A percentile compares a stretch with the other conserved stretches of the same genome.
Conservation (phyloP, 768 basidiomycete genomes). For the Tulasnella sp. region DNA sequence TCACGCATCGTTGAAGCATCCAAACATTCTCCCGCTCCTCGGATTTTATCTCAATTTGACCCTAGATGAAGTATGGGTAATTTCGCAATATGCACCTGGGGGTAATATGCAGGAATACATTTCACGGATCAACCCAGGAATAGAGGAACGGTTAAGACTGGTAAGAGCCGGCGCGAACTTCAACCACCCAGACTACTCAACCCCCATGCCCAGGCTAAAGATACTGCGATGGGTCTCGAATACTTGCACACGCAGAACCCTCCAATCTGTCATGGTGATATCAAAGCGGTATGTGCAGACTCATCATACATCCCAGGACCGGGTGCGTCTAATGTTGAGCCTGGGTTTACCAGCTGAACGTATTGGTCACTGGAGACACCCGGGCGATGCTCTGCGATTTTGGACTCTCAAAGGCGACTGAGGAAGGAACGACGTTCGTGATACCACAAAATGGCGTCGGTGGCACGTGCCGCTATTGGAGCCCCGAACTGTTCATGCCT, state of each 20-base stretch:
- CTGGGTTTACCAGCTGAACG: constrained; percentile 2
- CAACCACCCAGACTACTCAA: not conserved
- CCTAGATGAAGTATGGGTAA: not conserved
- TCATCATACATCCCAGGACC: too few relatives aligned
- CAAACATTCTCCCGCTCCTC: constrained; percentile 1
- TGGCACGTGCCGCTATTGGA: too few relatives aligned
- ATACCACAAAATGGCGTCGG: too few relatives aligned
- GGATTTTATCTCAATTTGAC: constrained; percentile 1
- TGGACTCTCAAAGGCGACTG: too few relatives aligned
- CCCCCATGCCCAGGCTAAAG: not conserved
- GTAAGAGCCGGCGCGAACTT: not conserved
- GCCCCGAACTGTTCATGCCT: too few relatives aligned
- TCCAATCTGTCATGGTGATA: constrained; percentile 4
- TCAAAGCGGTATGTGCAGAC: not conserved
- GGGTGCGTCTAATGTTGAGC: too few relatives aligned
- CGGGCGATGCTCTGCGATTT: constrained; percentile 12
- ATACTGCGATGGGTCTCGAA: not conserved
- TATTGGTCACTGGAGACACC: not conserved
- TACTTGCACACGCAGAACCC: not conserved
- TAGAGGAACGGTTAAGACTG: not conserved
- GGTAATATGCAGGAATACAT: not conserved
- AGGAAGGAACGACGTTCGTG: too few relatives aligned
- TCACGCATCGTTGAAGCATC: not conserved
- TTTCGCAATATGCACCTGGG: not conserved
- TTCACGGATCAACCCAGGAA: not conserved